Evolutionary conservation across 1,284 basidiomycete genomes (phyloP).

Genomic region (Ceraceosorus guamensis): DNA sequence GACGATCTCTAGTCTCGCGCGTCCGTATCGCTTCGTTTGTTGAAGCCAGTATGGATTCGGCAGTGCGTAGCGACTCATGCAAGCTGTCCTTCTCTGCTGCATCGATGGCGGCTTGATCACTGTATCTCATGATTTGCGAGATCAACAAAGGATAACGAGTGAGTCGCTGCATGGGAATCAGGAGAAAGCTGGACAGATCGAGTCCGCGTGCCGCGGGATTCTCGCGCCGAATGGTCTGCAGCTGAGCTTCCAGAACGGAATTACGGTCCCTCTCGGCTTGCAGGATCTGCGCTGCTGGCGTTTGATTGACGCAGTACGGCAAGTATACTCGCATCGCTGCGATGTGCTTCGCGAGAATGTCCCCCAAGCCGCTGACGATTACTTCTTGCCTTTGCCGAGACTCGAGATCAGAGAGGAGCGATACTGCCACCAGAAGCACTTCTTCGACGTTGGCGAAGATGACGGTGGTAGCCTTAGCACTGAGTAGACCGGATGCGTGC

Average conservation of each 20-base stretch:
- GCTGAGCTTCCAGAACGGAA: slow-evolving; percentile 59
- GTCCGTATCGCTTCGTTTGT: slow-evolving; percentile 86
- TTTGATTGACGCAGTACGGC: slow-evolving; percentile 88
- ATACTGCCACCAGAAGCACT: slow-evolving; percentile 16
- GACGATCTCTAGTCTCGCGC: slow-evolving; percentile 68
- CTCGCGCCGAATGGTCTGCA: slow-evolving; percentile 67
- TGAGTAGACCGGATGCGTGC: slow-evolving; percentile 58
- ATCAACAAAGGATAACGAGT: slow-evolving; percentile 84
- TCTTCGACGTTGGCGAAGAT: slow-evolving; percentile 92
- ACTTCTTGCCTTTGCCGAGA: slow-evolving; percentile 83
- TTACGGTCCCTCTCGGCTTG: slow-evolving; percentile 66
- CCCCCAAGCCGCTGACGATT: slow-evolving; percentile 79
- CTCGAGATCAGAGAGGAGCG: slow-evolving; percentile 61
- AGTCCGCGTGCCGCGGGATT: slow-evolving; percentile 71
- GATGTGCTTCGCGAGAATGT: slow-evolving; percentile 70
- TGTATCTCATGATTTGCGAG: slow-evolving; percentile 74
- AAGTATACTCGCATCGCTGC: slow-evolving; percentile 69
- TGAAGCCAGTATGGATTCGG: slow-evolving; percentile 65
- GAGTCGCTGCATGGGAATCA: slow-evolving; percentile 91
- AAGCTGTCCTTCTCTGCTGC: slow-evolving; percentile 55
- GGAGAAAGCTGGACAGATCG: slow-evolving; percentile 80
- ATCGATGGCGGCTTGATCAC: slow-evolving; percentile 56
- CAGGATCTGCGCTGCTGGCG: slow-evolving; percentile 68
- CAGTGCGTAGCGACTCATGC: slow-evolving; percentile 57
- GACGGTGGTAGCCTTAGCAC: slow-evolving; percentile 67